phyloP scores from a whole-genome alignment of 2,329 filamentous ascomycete genomes.

The Exophiala viscosa region DNA sequence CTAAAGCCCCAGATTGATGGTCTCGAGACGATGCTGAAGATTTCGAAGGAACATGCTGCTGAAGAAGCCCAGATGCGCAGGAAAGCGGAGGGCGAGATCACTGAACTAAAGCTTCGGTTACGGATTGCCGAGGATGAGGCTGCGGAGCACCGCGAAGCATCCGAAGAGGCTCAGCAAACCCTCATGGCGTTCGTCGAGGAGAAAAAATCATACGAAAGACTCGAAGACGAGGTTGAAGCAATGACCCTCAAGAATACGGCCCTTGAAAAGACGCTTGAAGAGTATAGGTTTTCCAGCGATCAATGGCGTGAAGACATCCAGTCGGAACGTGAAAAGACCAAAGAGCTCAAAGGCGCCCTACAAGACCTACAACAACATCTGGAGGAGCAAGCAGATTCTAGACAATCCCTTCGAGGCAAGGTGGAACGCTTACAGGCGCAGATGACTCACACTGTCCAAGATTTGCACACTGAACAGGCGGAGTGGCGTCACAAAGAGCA shows the following conservation, averaged over 20 bases:
- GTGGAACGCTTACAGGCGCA: conserved; percentile 83
- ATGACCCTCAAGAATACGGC: conserved; percentile 59
- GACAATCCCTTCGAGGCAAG: conserved; percentile 78
- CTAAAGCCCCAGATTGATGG: conserved; percentile 60
- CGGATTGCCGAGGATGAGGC: conserved; percentile 60
- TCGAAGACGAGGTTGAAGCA: conserved; percentile 51
- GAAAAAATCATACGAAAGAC: conserved; percentile 60
- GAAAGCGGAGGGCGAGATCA: conserved; percentile 66
- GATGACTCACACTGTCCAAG: conserved; percentile 72
- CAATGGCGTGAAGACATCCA: conserved; percentile 24
- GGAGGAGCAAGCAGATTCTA: conserved; percentile 78
- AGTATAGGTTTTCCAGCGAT: conserved; percentile 50
- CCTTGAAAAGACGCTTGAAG: conserved; percentile 59
- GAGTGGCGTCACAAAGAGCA: conserved; percentile 67
- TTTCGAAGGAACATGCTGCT: conserved; percentile 62
- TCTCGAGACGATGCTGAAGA: conserved; percentile 64
- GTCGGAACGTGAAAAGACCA: conserved; percentile 59
- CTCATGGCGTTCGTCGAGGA: conserved; percentile 66
- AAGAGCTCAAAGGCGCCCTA: conserved; percentile 53
- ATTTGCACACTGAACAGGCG: conserved; percentile 79
- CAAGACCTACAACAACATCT: conserved; percentile 65
- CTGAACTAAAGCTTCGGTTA: conserved; percentile 68
- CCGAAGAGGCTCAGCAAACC: conserved; percentile 62
- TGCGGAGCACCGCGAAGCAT: conserved; percentile 45
- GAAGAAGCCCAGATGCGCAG: conserved; percentile 61